These are phyloP conservation scores for Penicillium taxi DNA, from an alignment of 495 filamentous ascomycete genomes.

Conservation along the genomic window DNA sequence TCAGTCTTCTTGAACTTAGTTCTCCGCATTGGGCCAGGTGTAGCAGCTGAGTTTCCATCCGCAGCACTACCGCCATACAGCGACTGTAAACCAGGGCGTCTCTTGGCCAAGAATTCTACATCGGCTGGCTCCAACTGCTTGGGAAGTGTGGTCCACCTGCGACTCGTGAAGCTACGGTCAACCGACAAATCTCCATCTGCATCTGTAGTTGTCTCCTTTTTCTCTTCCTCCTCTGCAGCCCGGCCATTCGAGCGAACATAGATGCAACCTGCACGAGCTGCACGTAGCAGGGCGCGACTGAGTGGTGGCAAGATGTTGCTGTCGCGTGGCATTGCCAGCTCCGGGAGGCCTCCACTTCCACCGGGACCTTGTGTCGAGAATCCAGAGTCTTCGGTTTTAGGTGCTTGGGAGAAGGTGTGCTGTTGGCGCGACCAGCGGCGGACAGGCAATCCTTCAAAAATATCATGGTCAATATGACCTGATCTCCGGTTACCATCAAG, in stretches of 20 bases:
- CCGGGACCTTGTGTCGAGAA: slow-evolving; percentile 49
- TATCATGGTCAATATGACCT: slow-evolving; percentile 82
- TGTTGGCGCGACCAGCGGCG: slow-evolving; percentile 77
- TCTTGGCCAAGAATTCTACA: slow-evolving; percentile 77
- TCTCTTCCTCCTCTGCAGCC: slow-evolving; percentile 42
- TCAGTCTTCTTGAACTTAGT: slow-evolving; percentile 72
- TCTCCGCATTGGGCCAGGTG: slow-evolving; percentile 50
- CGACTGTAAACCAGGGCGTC: slow-evolving; percentile 64
- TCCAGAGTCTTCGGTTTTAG: slow-evolving; percentile 45
- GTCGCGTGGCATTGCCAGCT: slow-evolving; percentile 77
- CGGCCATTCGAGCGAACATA: slow-evolving; percentile 44
- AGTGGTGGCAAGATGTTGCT: slow-evolving; percentile 68
- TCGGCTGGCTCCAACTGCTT: slow-evolving; percentile 68
- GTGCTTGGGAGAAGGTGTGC: slow-evolving; percentile 61
- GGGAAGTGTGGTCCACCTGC: slow-evolving; percentile 72
- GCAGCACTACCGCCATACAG: slow-evolving; percentile 43
- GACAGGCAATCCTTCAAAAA: slow-evolving; percentile 90
- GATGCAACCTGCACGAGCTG: slow-evolving; percentile 66
- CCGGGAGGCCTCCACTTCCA: slow-evolving; percentile 40
- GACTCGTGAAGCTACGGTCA: slow-evolving; percentile 57
- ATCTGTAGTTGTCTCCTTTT: slow-evolving; percentile 41
- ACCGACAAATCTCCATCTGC: slow-evolving; percentile 22
- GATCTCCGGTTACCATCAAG: slow-evolving; percentile 57
- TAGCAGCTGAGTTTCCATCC: slow-evolving; percentile 33
- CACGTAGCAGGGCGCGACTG: slow-evolving; percentile 76